Evolutionary conservation across 2,329 filamentous ascomycete genomes (phyloP).

Genomic region (Phyllosticta citribraziliensis): DNA sequence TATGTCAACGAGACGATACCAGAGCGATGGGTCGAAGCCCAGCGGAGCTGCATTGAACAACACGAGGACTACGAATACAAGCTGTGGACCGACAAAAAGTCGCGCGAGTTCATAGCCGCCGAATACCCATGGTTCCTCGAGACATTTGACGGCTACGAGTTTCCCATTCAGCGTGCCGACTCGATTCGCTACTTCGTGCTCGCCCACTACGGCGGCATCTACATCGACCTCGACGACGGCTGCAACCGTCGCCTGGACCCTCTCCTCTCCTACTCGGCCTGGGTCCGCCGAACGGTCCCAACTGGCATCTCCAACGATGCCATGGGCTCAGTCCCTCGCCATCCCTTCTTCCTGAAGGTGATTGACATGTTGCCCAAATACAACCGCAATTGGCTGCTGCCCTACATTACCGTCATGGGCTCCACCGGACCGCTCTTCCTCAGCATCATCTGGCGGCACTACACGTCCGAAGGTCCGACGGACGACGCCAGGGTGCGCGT

Average conservation of each 20-base stretch:
- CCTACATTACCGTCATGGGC: slow-evolving; percentile 74
- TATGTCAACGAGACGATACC: slow-evolving; percentile 64
- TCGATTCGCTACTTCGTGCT: slow-evolving; percentile 73
- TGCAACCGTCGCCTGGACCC: slow-evolving; percentile 60
- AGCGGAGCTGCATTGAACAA: slow-evolving; percentile 55
- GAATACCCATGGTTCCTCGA: slow-evolving; percentile 64
- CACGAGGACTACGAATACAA: slow-evolving; percentile 68
- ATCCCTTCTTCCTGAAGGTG: slow-evolving; percentile 64
- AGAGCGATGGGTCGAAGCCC: slow-evolving; percentile 53
- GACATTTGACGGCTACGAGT: slow-evolving; percentile 64
- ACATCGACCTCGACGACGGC: slow-evolving; percentile 70
- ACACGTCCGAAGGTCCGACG: slow-evolving; percentile 44
- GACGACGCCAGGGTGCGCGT: slow-evolving; percentile 51
- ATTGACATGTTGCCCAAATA: slow-evolving; percentile 59
- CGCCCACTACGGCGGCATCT: slow-evolving; percentile 67
- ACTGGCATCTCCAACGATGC: slow-evolving; percentile 76
- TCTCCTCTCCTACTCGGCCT: slow-evolving; percentile 58
- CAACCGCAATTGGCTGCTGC: slow-evolving; percentile 57
- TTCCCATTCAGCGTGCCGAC: slow-evolving; percentile 69
- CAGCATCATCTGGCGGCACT: slow-evolving; percentile 67
- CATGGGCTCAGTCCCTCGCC: slow-evolving; percentile 62
- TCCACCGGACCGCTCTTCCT: slow-evolving; percentile 68
- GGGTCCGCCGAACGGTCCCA: slow-evolving; percentile 60
- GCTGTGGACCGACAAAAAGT: slow-evolving; percentile 67
- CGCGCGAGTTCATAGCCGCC: slow-evolving; percentile 59